phyloP scores from a whole-genome alignment of 2,329 filamentous ascomycete genomes.

The Ophiostoma populinum region DNA sequence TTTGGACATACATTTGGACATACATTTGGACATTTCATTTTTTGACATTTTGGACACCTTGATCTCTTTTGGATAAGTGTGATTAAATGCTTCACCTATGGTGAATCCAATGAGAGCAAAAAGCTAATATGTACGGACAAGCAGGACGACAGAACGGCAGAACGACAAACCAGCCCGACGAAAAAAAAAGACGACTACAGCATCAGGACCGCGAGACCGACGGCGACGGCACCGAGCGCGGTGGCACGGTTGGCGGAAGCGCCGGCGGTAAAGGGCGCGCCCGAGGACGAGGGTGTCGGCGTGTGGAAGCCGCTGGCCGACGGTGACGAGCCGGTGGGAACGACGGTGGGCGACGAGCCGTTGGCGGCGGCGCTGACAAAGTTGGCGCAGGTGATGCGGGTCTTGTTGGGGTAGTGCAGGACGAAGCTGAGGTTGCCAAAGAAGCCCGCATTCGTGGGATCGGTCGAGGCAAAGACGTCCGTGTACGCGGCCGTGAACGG shows the following conservation, averaged over 20 bases:
- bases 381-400: slow-evolving; percentile 47
- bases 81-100: too few species aligned
- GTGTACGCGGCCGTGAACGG: slow-evolving; percentile 32
- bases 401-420: slow-evolving; percentile 46
- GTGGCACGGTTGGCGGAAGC: not conserved
- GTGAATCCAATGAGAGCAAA: too few species aligned
- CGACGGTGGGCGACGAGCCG: slow-evolving; percentile 9
- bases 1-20: too few species aligned
- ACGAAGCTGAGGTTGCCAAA: slow-evolving; percentile 49
- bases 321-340: not conserved
- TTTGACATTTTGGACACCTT: too few species aligned
- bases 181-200: too few species aligned
- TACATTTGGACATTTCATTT: too few species aligned
- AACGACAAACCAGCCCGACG: too few species aligned
- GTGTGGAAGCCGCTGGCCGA: too few species aligned
- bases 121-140: too few species aligned
- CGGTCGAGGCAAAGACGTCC: slow-evolving; percentile 41
- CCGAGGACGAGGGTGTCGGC: not conserved
- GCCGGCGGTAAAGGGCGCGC: not conserved
- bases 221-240: slow-evolving; percentile 1
- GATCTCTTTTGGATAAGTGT: too few species aligned
- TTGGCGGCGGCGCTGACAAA: slow-evolving; percentile 21
- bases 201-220: not conserved
- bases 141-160: not conserved
- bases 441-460: slow-evolving; percentile 33